These are phyloP conservation scores for Rhodotorula mucilaginosa DNA, from an alignment of 1,284 basidiomycete genomes.

Conservation along the genomic window DNA sequence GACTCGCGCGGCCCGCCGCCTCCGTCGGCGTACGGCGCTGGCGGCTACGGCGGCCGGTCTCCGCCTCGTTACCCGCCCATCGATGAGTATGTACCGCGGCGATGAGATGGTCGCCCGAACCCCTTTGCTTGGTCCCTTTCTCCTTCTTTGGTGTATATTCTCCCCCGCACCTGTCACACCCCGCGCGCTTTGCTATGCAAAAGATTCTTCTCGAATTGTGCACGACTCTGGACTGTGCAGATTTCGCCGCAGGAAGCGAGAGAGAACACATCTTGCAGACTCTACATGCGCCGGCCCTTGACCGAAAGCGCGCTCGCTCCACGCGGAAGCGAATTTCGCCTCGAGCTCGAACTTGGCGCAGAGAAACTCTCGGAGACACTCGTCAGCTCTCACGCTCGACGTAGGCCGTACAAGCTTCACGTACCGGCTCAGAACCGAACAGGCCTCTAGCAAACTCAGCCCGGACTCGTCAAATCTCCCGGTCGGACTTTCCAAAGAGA, in stretches of 20 bases:
- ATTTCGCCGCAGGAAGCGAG: no score
- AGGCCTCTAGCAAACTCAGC: not conserved
- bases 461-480: no score
- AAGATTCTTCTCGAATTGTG: no score
- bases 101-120: not conserved
- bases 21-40: slow-evolving; percentile 12
- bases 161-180: not conserved
- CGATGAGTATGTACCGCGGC: slow-evolving; percentile 21
- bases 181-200: not conserved
- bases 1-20: slow-evolving; percentile 16
- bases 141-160: not conserved
- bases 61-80: slow-evolving; percentile 27
- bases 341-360: not conserved
- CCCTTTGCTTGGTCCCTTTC: not conserved
- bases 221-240: no score
- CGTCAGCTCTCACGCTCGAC: not conserved
- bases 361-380: not conserved
- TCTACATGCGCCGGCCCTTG: not conserved
- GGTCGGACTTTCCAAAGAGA: no score
- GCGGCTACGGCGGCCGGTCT: slow-evolving; percentile 5
- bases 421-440: not conserved
- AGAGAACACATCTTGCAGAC: not conserved
- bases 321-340: not conserved
- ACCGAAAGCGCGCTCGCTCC: not conserved
- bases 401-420: not conserved